phyloP scores from a whole-genome alignment of 106 monocot genomes.

The Apostasia ramifera region DNA sequence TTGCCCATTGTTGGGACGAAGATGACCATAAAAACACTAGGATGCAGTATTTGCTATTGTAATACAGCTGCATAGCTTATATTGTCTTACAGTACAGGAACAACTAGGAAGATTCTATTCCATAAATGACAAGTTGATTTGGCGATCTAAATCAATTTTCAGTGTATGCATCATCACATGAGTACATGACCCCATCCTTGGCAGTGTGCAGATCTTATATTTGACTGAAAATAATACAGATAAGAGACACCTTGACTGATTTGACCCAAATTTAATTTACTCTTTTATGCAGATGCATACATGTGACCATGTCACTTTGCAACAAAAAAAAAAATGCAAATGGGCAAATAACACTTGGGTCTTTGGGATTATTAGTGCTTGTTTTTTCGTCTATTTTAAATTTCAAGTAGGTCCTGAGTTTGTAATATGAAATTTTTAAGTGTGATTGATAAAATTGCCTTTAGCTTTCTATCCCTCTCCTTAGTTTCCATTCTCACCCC shows the following conservation, averaged over 20 bases:
- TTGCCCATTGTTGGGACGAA: no score
- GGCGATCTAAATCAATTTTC: background rate
- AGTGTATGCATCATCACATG: background rate
- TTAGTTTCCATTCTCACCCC: no score
- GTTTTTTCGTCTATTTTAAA: no score
- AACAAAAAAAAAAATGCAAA: background rate
- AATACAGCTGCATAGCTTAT: background rate
- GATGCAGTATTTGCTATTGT: background rate
- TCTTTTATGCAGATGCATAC: background rate
- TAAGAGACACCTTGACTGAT: background rate
- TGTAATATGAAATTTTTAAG: no score
- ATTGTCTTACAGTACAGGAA: background rate
- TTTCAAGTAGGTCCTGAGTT: no score
- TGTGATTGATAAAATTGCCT: no score
- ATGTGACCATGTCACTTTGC: background rate
- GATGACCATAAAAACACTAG: background rate
- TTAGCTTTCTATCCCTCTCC: no score
- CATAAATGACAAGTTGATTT: background rate
- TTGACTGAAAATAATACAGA: background rate
- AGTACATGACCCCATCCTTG: background rate
- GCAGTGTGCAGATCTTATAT: background rate
- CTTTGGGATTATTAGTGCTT: no score
- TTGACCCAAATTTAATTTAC: background rate
- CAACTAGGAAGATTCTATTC: conserved; percentile 2
- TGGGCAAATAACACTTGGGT: no score